phyloP scores from a whole-genome alignment of 2,329 filamentous ascomycete species.

The Huntiella omanensis region DNA sequence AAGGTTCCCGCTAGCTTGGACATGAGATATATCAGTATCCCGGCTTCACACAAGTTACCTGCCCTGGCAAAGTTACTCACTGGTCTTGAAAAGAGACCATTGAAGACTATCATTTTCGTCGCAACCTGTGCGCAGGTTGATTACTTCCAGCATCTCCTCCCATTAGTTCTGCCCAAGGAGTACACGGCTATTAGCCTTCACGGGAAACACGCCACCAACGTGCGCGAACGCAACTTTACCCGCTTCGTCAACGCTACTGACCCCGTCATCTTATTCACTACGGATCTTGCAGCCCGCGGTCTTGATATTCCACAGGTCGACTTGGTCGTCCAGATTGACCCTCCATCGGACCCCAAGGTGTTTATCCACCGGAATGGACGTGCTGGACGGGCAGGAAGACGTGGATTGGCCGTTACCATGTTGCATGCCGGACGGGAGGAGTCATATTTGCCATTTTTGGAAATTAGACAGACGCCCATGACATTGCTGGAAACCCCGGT shows the following conservation, averaged over 20 bases:
- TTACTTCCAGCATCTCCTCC: slow-evolving; percentile 73
- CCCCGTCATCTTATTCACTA: slow-evolving; percentile 72
- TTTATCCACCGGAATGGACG: slow-evolving; percentile 88
- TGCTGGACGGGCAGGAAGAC: slow-evolving; percentile 72
- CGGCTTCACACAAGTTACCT: slow-evolving; percentile 63
- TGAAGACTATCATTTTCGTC: slow-evolving; percentile 78
- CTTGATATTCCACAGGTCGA: slow-evolving; percentile 86
- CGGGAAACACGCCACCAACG: slow-evolving; percentile 76
- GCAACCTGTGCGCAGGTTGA: slow-evolving; percentile 90
- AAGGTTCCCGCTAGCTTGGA: slow-evolving; percentile 82
- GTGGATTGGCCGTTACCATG: slow-evolving; percentile 70
- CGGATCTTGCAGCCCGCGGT: slow-evolving; percentile 77
- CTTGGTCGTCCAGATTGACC: slow-evolving; percentile 58
- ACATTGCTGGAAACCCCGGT: slow-evolving; percentile 37
- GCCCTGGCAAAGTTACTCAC: slow-evolving; percentile 52
- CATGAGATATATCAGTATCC: slow-evolving; percentile 65
- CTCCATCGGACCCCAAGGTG: slow-evolving; percentile 44
- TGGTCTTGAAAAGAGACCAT: slow-evolving; percentile 51
- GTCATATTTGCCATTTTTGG: slow-evolving; percentile 74
- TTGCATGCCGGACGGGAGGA: slow-evolving; percentile 72
- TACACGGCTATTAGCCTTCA: slow-evolving; percentile 67
- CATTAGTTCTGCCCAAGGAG: slow-evolving; percentile 46
- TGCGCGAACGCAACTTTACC: slow-evolving; percentile 72
- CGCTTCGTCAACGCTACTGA: slow-evolving; percentile 57
- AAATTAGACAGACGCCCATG: slow-evolving; percentile 74